Conservation (phyloP, 2,329 filamentous ascomycete genomes). For the Pseudogymnoascus sp. region DNA sequence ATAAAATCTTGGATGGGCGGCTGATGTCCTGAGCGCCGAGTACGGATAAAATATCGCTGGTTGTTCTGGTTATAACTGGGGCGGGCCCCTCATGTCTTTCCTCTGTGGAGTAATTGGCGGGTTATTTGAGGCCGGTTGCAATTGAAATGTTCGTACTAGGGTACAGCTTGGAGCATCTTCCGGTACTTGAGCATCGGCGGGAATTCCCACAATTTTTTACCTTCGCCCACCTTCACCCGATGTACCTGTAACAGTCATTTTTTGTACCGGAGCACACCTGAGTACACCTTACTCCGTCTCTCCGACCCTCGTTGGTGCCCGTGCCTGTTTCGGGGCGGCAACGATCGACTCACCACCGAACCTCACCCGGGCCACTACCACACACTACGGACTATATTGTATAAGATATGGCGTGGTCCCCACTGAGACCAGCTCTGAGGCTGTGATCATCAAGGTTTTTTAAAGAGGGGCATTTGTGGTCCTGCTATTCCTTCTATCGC, state of each 20-base stretch:
- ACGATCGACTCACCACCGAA: conserved; percentile 2
- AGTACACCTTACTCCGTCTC: neutral
- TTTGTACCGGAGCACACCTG: neutral
- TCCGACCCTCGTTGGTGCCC: neutral
- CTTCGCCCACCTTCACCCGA: neutral
- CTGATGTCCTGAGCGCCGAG: neutral
- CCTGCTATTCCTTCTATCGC: neutral
- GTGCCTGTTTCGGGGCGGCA: conserved; percentile 3
- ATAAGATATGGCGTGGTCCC: conserved; percentile 5
- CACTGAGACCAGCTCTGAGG: neutral
- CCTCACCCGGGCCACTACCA: neutral
- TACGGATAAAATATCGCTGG: conserved; percentile 2
- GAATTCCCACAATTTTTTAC: neutral
- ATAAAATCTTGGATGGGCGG: neutral
- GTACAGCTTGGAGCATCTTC: neutral
- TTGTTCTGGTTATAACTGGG: neutral
- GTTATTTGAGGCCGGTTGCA: conserved; percentile 3
- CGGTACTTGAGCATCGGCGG: neutral
- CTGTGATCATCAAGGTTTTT: conserved; percentile 7
- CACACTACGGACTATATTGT: neutral
- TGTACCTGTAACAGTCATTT: neutral
- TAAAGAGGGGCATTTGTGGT: conserved; percentile 4
- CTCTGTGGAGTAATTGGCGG: conserved; percentile 1
- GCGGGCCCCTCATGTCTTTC: neutral
- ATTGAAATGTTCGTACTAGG: neutral